Conservation (phyloP, 345 rosid species). For the Populus ilicifolia region DNA sequence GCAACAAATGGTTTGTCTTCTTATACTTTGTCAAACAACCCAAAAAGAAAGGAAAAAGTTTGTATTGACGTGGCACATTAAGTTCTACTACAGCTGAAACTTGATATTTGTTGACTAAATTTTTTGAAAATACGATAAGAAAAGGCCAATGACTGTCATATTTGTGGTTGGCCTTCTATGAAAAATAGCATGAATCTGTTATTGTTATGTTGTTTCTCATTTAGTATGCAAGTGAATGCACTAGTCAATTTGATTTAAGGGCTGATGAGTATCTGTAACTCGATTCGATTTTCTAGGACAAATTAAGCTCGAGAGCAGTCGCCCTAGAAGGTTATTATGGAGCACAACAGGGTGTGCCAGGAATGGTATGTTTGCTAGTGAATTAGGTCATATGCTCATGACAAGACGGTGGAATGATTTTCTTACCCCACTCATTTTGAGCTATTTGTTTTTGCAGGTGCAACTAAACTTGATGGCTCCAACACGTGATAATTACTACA, state of each 20-base stretch:
- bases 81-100: background rate
- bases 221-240: background rate
- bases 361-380: constrained; percentile 41
- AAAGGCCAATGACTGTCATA: background rate
- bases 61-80: background rate
- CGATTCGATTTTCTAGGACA: constrained; percentile 35
- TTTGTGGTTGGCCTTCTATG: background rate
- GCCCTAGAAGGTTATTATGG: constrained; percentile 48
- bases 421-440: background rate
- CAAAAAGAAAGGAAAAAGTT: background rate
- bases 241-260: background rate
- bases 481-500: constrained; percentile 50
- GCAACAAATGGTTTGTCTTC: constrained; percentile 59
- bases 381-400: background rate
- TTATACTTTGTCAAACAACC: background rate
- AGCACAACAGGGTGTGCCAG: constrained; percentile 42
- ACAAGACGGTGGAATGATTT: background rate
- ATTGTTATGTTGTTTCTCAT: background rate
- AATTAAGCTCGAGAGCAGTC: constrained; percentile 44
- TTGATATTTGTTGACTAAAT: background rate
- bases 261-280: background rate
- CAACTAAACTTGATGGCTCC: constrained; percentile 62
- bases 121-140: background rate
- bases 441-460: constrained; percentile 37
- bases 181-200: background rate